Evolutionary conservation across 176 grass and related monocot species (phyloP), one percentile per base, ranked within the genome.

Genomic region (Oryza meridionalis): DNA sequence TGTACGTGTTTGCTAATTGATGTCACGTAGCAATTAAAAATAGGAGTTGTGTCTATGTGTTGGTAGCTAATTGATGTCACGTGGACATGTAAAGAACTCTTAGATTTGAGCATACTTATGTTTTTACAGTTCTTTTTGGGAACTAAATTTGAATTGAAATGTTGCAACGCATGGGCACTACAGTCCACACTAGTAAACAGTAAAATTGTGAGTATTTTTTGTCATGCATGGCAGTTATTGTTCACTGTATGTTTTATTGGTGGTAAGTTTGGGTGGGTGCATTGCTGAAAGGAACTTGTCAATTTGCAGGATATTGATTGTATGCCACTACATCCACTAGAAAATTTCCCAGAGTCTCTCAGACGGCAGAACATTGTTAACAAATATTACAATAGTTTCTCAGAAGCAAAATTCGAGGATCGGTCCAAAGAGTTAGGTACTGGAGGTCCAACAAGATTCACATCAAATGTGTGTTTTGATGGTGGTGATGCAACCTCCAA

Each of bases 221-320:
- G 49, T 21, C 44, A 33, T 2, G 72, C 11, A 11, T 33, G 15
- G 31, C 12, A 14, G 43, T 51, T 74, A 21, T 73, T 6, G 12
- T 73, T 47, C 0, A n/a, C 7, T 24, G 27, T 27, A 73, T 7
- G 6, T 4, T 29, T 9, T 44, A 44, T 63, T 65, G 37, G 43
- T 45, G 71, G 58, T 65, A 72, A 44, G 26, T 63, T 21, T 35
- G n/a, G 32, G 43, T 65, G 61, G 42, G 72, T 82, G 81, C 45
- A 73, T 33, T 82, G 77, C 33, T 86, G 40, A 88, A 65, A 70
- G 43, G 7, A 83, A 42, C 9, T 85, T 76, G 19, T 75, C 64
- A 64, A 49, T 35, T 89, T 88, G 76, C 95, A 99, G 96, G 96
- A 99, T 85, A 92, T 99, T 59, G 96, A 99, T 78, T 99, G 93